phyloP scores from a whole-genome alignment of 2,329 filamentous ascomycete species.

The Grosmannia clavigera region DNA sequence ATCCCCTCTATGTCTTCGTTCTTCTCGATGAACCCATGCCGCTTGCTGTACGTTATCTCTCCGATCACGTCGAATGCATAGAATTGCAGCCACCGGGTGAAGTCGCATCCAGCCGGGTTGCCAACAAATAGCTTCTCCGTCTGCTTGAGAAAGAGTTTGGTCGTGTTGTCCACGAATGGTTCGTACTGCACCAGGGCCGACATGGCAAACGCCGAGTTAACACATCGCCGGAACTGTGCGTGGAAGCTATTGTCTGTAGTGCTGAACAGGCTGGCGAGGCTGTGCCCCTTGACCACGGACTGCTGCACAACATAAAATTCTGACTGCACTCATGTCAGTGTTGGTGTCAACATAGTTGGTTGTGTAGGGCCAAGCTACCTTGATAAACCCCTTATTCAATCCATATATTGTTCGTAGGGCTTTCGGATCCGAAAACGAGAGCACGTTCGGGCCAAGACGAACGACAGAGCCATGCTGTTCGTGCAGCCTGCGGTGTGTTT shows the following conservation, averaged over 20 bases:
- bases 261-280: constrained; percentile 62
- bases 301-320: constrained; percentile 74
- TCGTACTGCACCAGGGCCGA: constrained; percentile 66
- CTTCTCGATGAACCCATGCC: constrained; percentile 62
- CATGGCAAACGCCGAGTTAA: constrained; percentile 70
- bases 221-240: constrained; percentile 58
- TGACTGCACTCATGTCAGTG: constrained; percentile 35
- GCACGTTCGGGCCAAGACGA: constrained; percentile 57
- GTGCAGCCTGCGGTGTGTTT: constrained; percentile 57
- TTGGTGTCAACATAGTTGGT: too few species aligned
- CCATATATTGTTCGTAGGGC: constrained; percentile 70
- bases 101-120: constrained; percentile 40
- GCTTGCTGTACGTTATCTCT: constrained; percentile 63
- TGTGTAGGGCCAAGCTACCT: constrained; percentile 34
- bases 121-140: constrained; percentile 43
- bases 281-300: constrained; percentile 54
- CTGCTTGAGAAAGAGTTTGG: constrained; percentile 55
- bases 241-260: constrained; percentile 66
- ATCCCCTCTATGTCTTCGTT: constrained; percentile 68
- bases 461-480: constrained; percentile 62
- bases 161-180: constrained; percentile 65
- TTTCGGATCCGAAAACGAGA: constrained; percentile 63
- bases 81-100: constrained; percentile 63
- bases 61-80: constrained; percentile 77
- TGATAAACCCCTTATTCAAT: constrained; percentile 67